Evolutionary conservation across 1,284 basidiomycete genomes (phyloP).

Genomic region (Malassezia caprae): DNA sequence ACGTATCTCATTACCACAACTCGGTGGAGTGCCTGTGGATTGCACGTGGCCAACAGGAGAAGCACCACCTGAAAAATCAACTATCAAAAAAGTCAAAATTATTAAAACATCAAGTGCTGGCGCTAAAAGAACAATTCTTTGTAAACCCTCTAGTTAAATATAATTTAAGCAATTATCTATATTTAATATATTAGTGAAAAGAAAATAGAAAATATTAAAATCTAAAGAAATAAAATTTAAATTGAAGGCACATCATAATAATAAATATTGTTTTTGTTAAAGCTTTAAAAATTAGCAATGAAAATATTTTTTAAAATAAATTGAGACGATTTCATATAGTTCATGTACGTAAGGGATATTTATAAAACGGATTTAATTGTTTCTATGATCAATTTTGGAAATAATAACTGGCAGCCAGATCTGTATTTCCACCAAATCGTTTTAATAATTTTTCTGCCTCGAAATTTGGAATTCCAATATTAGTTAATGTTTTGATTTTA

Average conservation of each 20-base stretch:
- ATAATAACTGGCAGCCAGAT: slow-evolving; percentile 11
- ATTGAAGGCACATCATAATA: too few relatives aligned
- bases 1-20: slow-evolving; percentile 16
- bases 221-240: not conserved
- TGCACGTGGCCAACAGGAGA: slow-evolving; percentile 4
- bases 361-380: not conserved
- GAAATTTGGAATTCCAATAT: slow-evolving; percentile 3
- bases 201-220: not conserved
- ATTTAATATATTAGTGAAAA: not conserved
- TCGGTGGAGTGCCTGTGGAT: slow-evolving; percentile 9
- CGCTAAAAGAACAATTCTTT: slow-evolving; percentile 11
- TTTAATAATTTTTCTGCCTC: slow-evolving; percentile 7
- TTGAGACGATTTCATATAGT: too few relatives aligned
- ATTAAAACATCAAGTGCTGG: slow-evolving; percentile 6
- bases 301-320: not conserved
- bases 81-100: slow-evolving; percentile 8
- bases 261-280: too few relatives aligned
- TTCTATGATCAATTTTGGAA: slow-evolving; percentile 1
- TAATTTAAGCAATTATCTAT: too few relatives aligned
- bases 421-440: slow-evolving; percentile 2
- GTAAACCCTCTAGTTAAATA: not conserved
- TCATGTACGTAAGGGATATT: not conserved
- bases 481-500: not conserved
- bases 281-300: too few relatives aligned
- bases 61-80: not conserved